Base-by-base conservation (phyloP, 2,329 filamentous ascomycete genomes). In the Colletotrichum sojae region DNA sequence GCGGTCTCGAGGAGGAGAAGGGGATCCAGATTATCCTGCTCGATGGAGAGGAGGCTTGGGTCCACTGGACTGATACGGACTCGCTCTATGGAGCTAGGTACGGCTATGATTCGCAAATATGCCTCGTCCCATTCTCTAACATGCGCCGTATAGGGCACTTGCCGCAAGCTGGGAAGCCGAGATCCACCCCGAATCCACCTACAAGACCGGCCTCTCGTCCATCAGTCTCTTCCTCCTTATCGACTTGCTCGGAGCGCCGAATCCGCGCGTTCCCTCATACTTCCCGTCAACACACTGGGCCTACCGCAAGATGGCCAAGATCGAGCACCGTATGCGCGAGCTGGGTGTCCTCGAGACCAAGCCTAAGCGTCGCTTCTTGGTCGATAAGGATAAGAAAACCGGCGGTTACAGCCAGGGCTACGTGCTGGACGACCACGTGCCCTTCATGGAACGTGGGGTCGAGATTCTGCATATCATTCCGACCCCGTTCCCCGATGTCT, bases 41-140 rank as follows among this genome's bases (percentile, higher is more conserved):
- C 8, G 96, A 99, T 76, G 96, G 96, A 5, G 96, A 99, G 81
- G 96, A 99, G 80, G 95, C 96, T 0, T 99, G 97, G 80, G 82
- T 89, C 22, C 80, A 80, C 1, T 99, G 96, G 96, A 92, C 90
- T 0, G 88, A 89, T 43, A 88, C 85, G 0, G 96, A 99, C 79
- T 97, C 93, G 5, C 82, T 98, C 5, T 99, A 99, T 75, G 96
- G 96, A 3, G 89, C 95, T 18, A 89, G 94, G 90, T 92, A 83
- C 48, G 84, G 67, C 12, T 16, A 31, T 6, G 18, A 9, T 1
- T 49, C 1, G 46, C 46, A 22, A 13, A 6, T n/a, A 3, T n/a
- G 15, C 6, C n/a, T 6, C 27, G 2, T 31, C n/a, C 4, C 5
- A 22, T 15, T 4, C n/a, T 55, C 64, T 70, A 54, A 70, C 57